phyloP scores from a whole-genome alignment of 2,329 filamentous ascomycete genomes.

The Xylariales sp. region DNA sequence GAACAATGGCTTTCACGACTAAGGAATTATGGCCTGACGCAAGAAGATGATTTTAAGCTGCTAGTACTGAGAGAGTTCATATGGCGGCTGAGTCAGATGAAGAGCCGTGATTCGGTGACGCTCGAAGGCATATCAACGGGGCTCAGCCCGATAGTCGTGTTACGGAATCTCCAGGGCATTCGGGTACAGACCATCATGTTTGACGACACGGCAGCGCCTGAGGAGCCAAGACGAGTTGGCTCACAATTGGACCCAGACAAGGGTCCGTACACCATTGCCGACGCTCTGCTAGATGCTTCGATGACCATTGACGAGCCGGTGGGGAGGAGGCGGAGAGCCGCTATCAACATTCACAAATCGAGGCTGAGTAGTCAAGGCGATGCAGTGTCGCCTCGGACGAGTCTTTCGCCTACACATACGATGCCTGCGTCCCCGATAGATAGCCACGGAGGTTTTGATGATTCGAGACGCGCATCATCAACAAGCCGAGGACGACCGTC shows the following conservation, averaged over 20 bases:
- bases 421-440: slow-evolving; percentile 22
- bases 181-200: slow-evolving; percentile 86
- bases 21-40: slow-evolving; percentile 73
- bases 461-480: slow-evolving; percentile 33
- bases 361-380: slow-evolving; percentile 34
- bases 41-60: slow-evolving; percentile 86
- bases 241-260: slow-evolving; percentile 29
- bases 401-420: slow-evolving; percentile 19
- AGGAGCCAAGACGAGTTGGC: slow-evolving; percentile 29
- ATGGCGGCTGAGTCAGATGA: slow-evolving; percentile 75
- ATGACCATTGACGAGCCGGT: slow-evolving; percentile 74
- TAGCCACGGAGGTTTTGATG: slow-evolving; percentile 28
- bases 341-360: slow-evolving; percentile 45
- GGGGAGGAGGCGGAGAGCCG: slow-evolving; percentile 47
- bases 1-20: slow-evolving; percentile 87
- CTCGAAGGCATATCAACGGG: slow-evolving; percentile 37
- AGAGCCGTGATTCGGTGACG: slow-evolving; percentile 45
- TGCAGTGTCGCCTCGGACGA: slow-evolving; percentile 28
- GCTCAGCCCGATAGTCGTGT: slow-evolving; percentile 67
- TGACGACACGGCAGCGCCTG: slow-evolving; percentile 64
- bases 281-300: slow-evolving; percentile 87
- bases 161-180: slow-evolving; percentile 69
- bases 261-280: slow-evolving; percentile 72
- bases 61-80: slow-evolving; percentile 85
- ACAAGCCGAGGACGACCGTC: slow-evolving; percentile 20